Percentiles rank a stretch among this genome's conserved stretches.
These are phyloP conservation scores for Adansonia grandidieri DNA, from an alignment of 441 rosid genomes.

Conservation along the genomic window DNA sequence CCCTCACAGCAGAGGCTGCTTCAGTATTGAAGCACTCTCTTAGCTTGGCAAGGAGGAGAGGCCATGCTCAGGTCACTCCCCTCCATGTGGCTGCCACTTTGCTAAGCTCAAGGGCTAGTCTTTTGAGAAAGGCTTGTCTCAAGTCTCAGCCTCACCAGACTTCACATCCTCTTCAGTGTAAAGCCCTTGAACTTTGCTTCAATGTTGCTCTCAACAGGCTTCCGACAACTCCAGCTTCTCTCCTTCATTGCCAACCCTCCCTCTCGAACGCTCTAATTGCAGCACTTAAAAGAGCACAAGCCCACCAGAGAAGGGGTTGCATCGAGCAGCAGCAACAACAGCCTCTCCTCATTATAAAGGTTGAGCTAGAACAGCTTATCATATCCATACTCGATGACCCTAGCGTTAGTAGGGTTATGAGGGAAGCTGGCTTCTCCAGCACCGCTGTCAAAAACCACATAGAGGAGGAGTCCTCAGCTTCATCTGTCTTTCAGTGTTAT, in stretches of 20 bases:
- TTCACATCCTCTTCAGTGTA: constrained; percentile 77
- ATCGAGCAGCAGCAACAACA: constrained; percentile 82
- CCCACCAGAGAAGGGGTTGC: constrained; percentile 88
- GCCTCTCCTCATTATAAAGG: constrained; percentile 72
- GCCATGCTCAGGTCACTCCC: constrained; percentile 96
- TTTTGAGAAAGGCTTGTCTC: constrained; percentile 79
- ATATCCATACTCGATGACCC: constrained; percentile 93
- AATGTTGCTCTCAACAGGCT: constrained; percentile 86
- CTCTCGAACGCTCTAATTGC: constrained; percentile 86
- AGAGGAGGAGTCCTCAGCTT: constrained; percentile 70
- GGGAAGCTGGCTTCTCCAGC: constrained; percentile 92
- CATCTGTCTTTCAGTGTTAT: constrained; percentile 69
- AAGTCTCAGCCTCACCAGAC: constrained; percentile 67
- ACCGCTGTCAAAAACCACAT: constrained; percentile 70
- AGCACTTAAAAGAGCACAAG: constrained; percentile 88
- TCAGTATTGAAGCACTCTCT: constrained; percentile 97
- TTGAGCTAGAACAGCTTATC: constrained; percentile 80
- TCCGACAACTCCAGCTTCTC: constrained; percentile 69
- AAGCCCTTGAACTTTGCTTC: constrained; percentile 94
- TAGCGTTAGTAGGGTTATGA: constrained; percentile 89
- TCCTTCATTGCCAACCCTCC: constrained; percentile 67
- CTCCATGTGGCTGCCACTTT: constrained; percentile 93
- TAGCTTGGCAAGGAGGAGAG: constrained; percentile 85
- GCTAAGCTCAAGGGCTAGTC: constrained; percentile 67
- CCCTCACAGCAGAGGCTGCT: constrained; percentile 98